Base-by-base conservation (phyloP, 805 yeast genomes). In the Wickerhamomyces rabaulensis region DNA sequence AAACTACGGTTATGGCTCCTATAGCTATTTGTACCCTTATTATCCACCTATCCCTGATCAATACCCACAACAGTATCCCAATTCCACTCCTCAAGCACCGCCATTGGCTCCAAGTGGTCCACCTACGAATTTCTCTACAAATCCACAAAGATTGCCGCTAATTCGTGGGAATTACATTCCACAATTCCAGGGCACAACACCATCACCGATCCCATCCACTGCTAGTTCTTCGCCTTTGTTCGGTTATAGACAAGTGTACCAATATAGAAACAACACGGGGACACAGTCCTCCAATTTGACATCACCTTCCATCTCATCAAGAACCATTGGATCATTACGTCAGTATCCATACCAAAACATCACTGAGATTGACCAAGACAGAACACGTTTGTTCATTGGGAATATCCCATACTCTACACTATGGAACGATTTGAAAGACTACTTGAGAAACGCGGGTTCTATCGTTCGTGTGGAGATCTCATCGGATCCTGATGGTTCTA, bases 401-500 rank as follows among this genome's bases (percentile, higher is more conserved):
- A 79, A 79, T 56, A 69, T 79, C 22, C 83, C 84, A 2, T 79
- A 72, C 52, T 42, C 66, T 1, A 61, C 78, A 8, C 57, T 64
- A 45, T 70, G 74, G 73, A 65, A 62, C 13, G 64, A 65, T 1
- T 44, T 70, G 16, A 69, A 69, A 51, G 75, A 70, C 49, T 63
- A 60, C 38, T 55, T 70, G 12, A 63, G 68, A 43, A 46, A 39
- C 9, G 56, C 57, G 1, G 60, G 60, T 1, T 43, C 47, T 7
- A 53, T 31, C 15, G 42, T 46, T 19, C 55, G 65, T 10, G 70
- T 71, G 21, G 75, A 72, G 43, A 67, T 72, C 19, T 70, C 73
- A 4, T 29, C 39, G n/a, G 57, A 61, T 40, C 53, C 48, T 3
- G 66, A 65, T 39, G 78, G 79, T 2, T 60, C 70, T 27, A 52